Evolutionary conservation across 345 rosid species (phyloP).

Genomic region (Corymbia maculata): DNA sequence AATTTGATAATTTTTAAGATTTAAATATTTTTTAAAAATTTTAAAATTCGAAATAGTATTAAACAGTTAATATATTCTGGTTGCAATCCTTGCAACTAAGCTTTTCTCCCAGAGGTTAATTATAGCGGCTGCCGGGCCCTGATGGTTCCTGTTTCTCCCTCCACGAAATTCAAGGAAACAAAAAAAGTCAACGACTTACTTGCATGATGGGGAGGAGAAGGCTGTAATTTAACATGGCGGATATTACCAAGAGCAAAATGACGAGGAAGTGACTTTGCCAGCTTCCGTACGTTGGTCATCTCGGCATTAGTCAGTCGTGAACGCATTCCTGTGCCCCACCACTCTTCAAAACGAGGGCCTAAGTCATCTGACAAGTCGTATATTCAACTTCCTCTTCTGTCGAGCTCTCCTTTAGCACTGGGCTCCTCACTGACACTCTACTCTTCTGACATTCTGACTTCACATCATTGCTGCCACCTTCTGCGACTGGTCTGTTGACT

Average conservation of each 20-base stretch:
- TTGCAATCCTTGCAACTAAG: no score
- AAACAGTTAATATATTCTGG: no score
- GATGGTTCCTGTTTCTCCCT: conserved; percentile 99
- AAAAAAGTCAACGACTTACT: background rate
- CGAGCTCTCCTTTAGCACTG: conserved; percentile 21
- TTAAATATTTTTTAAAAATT: no score
- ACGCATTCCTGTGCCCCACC: conserved; percentile 99
- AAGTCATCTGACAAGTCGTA: conserved; percentile 62
- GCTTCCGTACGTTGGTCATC: conserved; percentile 85
- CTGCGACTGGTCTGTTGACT: conserved; percentile 15
- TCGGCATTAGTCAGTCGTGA: conserved; percentile 84
- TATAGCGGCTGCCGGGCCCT: no score
- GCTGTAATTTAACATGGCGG: background rate
- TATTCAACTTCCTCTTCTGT: conserved; percentile 81
- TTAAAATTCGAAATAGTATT: no score
- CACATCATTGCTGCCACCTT: conserved; percentile 15
- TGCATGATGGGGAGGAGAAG: background rate
- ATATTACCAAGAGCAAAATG: conserved; percentile 94
- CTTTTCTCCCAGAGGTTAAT: no score
- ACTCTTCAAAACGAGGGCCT: conserved; percentile 88
- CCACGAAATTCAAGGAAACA: conserved; percentile 5
- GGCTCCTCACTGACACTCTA: conserved; percentile 21
- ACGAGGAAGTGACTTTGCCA: conserved; percentile 83
- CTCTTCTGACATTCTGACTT: conserved; percentile 16
- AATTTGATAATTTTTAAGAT: no score